Evolutionary conservation across 306 rosid species (phyloP), one percentile per base, ranked within the genome.

Genomic region (Leucaena leucocephala): DNA sequence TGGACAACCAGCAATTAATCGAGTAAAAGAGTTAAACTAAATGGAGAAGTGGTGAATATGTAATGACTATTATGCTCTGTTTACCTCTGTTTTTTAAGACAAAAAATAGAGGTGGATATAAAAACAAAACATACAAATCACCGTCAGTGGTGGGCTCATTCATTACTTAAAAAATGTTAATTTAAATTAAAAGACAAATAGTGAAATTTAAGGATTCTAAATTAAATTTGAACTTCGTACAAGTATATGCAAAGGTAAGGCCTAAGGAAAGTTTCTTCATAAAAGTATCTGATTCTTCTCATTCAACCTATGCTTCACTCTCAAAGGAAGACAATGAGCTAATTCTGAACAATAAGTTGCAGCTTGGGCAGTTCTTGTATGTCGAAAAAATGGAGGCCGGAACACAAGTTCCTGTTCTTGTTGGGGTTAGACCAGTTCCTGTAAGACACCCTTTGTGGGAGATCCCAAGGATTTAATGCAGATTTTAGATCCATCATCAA

Each of bases 391-490:
- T 95, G 69, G 88, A 87, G 58, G 48, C 87, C 0, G 92, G 96
- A 54, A 87, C 85, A 63, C 99, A 95, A 0, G 98, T 95, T 70
- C 98, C 99, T 2, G 70, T 80, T 82, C 97, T 93, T 83, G 78
- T 87, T 13, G 91, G 93, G 76, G 87, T 89, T 82, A 85, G 96
- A 65, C 88, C 97, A 15, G 79, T 95, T 82, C 91, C 89, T 2
- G 98, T 97, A 36, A 81, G 98, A 19, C 98, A 93, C 81, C 90
- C 92, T 71, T 93, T 71, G 86, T 87, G 62, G 98, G 99, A 38
- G 89, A 84, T 49, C 98, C 99, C 3, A 95, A 93, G 87, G 99
- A 95, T 78, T 85, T 95, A 69, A 93, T 93, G 99, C 97, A 91
- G 78, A 91, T 95, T 90, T 58, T 87, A 54, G 98, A 95, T 76